Evolutionary conservation across 805 yeast species (phyloP).

Genomic region (Barnettozyma botsteinii): DNA sequence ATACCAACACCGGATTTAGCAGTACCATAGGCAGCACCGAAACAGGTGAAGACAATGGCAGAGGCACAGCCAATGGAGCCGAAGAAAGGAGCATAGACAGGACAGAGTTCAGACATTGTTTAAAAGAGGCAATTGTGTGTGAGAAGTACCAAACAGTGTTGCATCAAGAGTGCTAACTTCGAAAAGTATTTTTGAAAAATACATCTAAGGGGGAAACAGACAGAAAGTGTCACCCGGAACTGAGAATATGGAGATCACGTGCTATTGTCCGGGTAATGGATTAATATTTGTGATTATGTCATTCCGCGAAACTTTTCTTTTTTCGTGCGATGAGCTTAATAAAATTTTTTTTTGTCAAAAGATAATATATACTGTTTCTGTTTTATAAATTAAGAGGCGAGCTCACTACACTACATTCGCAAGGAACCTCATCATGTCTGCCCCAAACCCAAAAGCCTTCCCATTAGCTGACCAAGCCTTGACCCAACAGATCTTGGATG

Average conservation of each 20-base stretch:
- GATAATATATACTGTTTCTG: background rate
- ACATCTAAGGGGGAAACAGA: too few relatives aligned
- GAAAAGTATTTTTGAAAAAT: too few relatives aligned
- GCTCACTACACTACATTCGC: constrained; percentile 26
- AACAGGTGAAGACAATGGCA: constrained; percentile 97
- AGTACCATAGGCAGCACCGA: constrained; percentile 99
- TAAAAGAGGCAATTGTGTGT: too few relatives aligned
- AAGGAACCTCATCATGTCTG: constrained; percentile 63
- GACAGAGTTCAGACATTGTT: constrained; percentile 25
- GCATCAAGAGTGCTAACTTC: too few relatives aligned
- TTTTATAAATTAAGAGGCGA: constrained; percentile 21
- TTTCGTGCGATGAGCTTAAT: constrained; percentile 2
- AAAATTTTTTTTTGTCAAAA: constrained; percentile 1
- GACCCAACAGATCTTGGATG: constrained; percentile 94
- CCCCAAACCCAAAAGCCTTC: constrained; percentile 97
- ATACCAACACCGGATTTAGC: constrained; percentile 99
- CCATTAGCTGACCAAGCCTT: constrained; percentile 96
- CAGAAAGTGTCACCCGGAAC: too few relatives aligned
- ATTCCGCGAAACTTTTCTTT: background rate
- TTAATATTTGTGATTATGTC: background rate
- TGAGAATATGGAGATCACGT: too few relatives aligned
- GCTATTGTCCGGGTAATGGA: background rate
- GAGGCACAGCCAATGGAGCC: constrained; percentile 99
- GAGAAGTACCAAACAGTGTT: too few relatives aligned
- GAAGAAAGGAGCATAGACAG: constrained; percentile 76